Conservation (phyloP, 495 filamentous ascomycete species). For the Penicillium desertorum region DNA sequence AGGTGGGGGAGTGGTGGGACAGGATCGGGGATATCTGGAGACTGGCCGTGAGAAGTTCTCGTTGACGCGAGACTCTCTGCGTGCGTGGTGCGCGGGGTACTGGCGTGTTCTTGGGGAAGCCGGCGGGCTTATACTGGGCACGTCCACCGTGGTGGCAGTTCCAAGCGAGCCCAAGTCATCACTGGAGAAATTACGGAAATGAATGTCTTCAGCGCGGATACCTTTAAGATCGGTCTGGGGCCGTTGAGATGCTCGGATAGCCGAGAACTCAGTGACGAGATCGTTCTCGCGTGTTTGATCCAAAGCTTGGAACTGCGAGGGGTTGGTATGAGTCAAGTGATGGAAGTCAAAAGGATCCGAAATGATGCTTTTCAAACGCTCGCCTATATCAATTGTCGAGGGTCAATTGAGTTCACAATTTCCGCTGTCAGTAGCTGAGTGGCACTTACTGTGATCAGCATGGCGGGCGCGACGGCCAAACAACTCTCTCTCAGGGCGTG, state of each 20-base stretch:
- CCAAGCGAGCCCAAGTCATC: slow-evolving; percentile 41
- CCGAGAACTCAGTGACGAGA: slow-evolving; percentile 64
- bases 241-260: slow-evolving; percentile 65
- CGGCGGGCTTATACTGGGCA: slow-evolving; percentile 24
- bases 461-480: slow-evolving; percentile 38
- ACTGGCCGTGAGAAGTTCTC: slow-evolving; percentile 55
- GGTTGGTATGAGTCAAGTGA: slow-evolving; percentile 76
- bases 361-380: slow-evolving; percentile 55
- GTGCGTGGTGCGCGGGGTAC: slow-evolving; percentile 19
- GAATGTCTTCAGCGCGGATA: slow-evolving; percentile 63
- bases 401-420: slow-evolving; percentile 9
- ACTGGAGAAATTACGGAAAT: slow-evolving; percentile 61
- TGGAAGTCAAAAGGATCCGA: slow-evolving; percentile 88
- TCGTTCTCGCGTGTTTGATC: slow-evolving; percentile 58
- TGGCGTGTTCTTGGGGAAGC: slow-evolving; percentile 26
- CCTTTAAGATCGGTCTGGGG: slow-evolving; percentile 60
- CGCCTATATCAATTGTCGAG: slow-evolving; percentile 23
- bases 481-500: slow-evolving; percentile 38
- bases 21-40: slow-evolving; percentile 34
- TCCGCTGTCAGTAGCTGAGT: background rate
- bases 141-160: slow-evolving; percentile 29
- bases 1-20: slow-evolving; percentile 33
- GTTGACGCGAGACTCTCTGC: slow-evolving; percentile 37
- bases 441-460: slow-evolving; percentile 37
- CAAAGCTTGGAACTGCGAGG: slow-evolving; percentile 59